Percentiles rank a stretch among this genome's conserved stretches.
phyloP scores from a whole-genome alignment of 352 stramenopile genomes.

The Lagenidium giganteum region DNA sequence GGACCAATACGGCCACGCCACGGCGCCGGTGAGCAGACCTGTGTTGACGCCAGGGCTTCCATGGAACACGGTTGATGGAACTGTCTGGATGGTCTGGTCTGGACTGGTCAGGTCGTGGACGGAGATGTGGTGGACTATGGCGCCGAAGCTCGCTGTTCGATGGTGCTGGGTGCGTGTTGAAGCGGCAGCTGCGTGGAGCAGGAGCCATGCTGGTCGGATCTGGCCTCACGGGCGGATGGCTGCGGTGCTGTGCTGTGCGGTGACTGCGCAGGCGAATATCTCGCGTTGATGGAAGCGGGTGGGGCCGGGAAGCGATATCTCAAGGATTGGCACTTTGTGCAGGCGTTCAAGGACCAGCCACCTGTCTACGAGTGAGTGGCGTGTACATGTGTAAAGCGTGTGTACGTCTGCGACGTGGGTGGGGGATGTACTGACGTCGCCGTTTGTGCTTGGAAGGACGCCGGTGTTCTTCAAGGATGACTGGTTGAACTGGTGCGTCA shows the following conservation, averaged over 20 bases:
- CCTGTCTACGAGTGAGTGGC: constrained; percentile 56
- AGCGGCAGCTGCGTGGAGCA: too few relatives aligned
- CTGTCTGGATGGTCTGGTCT: not conserved
- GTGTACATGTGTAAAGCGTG: too few relatives aligned
- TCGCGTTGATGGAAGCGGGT: constrained; percentile 43
- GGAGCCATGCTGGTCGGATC: too few relatives aligned
- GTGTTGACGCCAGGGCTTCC: too few relatives aligned
- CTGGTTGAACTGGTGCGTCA: constrained; percentile 87
- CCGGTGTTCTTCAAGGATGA: constrained; percentile 87
- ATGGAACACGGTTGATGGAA: too few relatives aligned
- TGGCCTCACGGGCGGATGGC: not conserved
- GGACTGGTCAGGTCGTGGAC: constrained; percentile 71
- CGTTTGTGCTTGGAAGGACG: constrained; percentile 57
- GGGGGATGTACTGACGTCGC: too few relatives aligned
- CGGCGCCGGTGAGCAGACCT: constrained; percentile 35
- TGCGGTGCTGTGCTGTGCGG: not conserved
- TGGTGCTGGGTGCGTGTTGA: constrained; percentile 54
- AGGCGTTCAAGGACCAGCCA: constrained; percentile 29
- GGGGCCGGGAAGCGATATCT: constrained; percentile 60
- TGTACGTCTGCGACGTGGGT: too few relatives aligned
- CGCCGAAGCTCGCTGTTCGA: constrained; percentile 40
- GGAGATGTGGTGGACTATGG: constrained; percentile 57
- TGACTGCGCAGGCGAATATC: constrained; percentile 47
- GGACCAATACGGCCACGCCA: constrained; percentile 34
- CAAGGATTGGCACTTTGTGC: constrained; percentile 86